Conservation (phyloP, 2,329 filamentous ascomycete species). For the Phaeosphaeriaceae sp. region DNA sequence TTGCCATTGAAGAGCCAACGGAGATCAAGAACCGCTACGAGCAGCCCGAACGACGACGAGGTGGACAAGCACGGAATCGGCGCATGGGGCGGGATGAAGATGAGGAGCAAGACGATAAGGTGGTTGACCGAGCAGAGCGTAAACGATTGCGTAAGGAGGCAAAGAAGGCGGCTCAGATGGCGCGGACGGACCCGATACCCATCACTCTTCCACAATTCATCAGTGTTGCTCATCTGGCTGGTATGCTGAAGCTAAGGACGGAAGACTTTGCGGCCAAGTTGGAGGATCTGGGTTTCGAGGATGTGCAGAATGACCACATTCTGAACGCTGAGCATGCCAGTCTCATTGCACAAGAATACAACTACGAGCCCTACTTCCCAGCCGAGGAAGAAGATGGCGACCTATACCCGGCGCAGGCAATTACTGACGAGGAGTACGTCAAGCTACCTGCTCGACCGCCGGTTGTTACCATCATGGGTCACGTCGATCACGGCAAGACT, state of each 20-base stretch:
- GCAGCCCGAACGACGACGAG: conserved; percentile 36
- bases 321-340: conserved; percentile 90
- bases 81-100: conserved; percentile 34
- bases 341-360: conserved; percentile 89
- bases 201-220: conserved; percentile 91
- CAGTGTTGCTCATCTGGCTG: conserved; percentile 81
- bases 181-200: conserved; percentile 38
- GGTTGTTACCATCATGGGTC: conserved; percentile 98
- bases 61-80: conserved; percentile 22
- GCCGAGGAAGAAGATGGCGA: conserved; percentile 69
- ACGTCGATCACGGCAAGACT: conserved; percentile 98
- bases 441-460: conserved; percentile 78
- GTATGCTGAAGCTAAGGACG: conserved; percentile 73
- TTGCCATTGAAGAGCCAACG: conserved; percentile 28
- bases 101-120: conserved; percentile 31
- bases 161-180: conserved; percentile 42
- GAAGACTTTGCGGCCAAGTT: conserved; percentile 77
- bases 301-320: conserved; percentile 80
- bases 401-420: conserved; percentile 65
- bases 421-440: conserved; percentile 67
- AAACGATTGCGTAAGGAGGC: conserved; percentile 43
- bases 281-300: conserved; percentile 89
- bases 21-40: conserved; percentile 38
- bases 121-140: conserved; percentile 34
- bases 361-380: conserved; percentile 83